Evolutionary conservation across 768 basidiomycete species (phyloP), one percentile per base, ranked within the genome.

Genomic region (Termitomyces sp.): DNA sequence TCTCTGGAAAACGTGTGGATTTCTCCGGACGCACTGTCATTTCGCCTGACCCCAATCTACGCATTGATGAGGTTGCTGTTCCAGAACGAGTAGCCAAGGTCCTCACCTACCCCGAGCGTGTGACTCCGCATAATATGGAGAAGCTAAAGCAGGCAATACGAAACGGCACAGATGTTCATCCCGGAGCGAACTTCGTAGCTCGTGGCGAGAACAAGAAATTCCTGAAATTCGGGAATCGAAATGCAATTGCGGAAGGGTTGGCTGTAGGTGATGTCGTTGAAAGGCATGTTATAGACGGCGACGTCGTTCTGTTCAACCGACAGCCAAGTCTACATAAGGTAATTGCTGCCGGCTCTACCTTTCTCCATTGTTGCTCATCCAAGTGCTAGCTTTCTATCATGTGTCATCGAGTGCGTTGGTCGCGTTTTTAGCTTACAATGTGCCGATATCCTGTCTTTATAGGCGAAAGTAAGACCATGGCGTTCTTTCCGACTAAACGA

Each of bases 11-110:
- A 72, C 94, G 97, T 71, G 97, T 99, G 62, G 97, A 99, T 69
- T 98, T 98, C 69, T 98, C 95, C 0, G 96, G 87, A 5, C 90
- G 97, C 64, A 99, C 97, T 7, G 97, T 99, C 71, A 99, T 99
- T 67, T 96, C 94, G 1, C 97, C 97, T 1, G 97, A 99, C 71
- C 97, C 97, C n/a, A 99, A 98, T 68, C 75, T 99, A 61, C 87
- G 93, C 51, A 97, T 99, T 67, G 97, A 99, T 69, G 96, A 99
- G 75, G 94, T 99, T 10, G 97, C 97, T 18, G 90, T 99, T 0
- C 97, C 97, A 0, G 90, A 96, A 70, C 88, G 93, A 44, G 92
- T 99, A 12, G 92, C 96, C 10, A 92, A 94, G 72, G 83, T 97
- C 52, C 72, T 99, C 60, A 99, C 97, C 7, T 99, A 95, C 69